These are phyloP conservation scores for Colletotrichum musae DNA, from an alignment of 2,329 filamentous ascomycete genomes.

Conservation along the genomic window DNA sequence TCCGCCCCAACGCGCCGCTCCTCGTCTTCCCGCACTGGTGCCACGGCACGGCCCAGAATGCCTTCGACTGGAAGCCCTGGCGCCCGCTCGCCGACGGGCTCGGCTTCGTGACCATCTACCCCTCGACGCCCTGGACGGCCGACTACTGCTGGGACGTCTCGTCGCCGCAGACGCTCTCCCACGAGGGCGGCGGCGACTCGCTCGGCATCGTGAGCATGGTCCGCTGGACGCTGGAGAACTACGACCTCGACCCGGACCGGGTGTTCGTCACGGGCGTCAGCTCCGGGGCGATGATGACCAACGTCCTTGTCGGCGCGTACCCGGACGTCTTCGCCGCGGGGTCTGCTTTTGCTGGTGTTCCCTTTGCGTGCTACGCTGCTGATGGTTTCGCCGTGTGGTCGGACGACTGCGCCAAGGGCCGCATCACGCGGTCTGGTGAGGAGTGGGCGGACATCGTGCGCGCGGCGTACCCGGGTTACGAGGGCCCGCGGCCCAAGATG, in stretches of 20 bases:
- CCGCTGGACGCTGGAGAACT: conserved; percentile 61
- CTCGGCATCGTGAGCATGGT: conserved; percentile 70
- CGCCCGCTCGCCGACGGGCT: conserved; percentile 65
- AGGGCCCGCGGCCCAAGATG: conserved; percentile 66
- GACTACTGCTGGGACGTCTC: conserved; percentile 73
- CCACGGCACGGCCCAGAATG: conserved; percentile 65
- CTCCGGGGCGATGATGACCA: conserved; percentile 71
- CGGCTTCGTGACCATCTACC: conserved; percentile 66
- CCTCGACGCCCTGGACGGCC: conserved; percentile 53
- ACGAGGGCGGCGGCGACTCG: conserved; percentile 66
- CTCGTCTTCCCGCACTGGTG: conserved; percentile 72
- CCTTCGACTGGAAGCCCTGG: conserved; percentile 66
- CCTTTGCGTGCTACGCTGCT: conserved; percentile 65
- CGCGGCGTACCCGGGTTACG: conserved; percentile 65
- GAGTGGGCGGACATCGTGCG: conserved; percentile 54
- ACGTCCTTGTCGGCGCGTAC: conserved; percentile 65
- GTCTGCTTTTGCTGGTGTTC: conserved; percentile 59
- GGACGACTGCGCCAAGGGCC: conserved; percentile 64
- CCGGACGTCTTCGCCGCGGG: conserved; percentile 67
- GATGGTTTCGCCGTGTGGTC: conserved; percentile 63
- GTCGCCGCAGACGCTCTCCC: conserved; percentile 61
- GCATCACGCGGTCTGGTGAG: conserved; percentile 53
- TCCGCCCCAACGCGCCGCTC: conserved; percentile 62
- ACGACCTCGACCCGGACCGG: conserved; percentile 60
- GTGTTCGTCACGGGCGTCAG: conserved; percentile 66